Evolutionary conservation across 371 early-diverging fungal species (phyloP).

Genomic region (Lichtheimia corymbifera): DNA sequence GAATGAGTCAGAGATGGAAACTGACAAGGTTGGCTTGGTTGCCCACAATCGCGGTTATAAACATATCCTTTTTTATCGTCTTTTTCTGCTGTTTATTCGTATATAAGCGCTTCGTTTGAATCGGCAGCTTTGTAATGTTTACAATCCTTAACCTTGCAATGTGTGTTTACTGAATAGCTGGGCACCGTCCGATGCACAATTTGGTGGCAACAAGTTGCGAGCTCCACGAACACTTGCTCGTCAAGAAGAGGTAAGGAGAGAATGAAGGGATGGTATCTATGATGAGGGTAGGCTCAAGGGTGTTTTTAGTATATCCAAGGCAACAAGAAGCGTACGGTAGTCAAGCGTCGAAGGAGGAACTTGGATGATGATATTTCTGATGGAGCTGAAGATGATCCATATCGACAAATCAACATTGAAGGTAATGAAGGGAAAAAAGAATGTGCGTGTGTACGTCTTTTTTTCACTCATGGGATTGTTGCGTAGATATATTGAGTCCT

Average conservation of each 20-base stretch:
- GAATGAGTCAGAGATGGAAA: slow-evolving; percentile 19
- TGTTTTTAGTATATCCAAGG: slow-evolving; percentile 29
- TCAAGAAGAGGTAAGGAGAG: slow-evolving; percentile 37
- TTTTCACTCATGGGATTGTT: background rate
- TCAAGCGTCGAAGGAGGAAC: slow-evolving; percentile 41
- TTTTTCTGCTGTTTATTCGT: background rate
- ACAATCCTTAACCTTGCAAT: slow-evolving; percentile 27
- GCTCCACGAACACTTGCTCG: slow-evolving; percentile 32
- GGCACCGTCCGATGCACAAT: slow-evolving; percentile 34
- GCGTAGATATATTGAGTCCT: slow-evolving; percentile 49
- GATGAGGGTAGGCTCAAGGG: too few relatives aligned
- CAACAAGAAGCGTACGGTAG: slow-evolving; percentile 39
- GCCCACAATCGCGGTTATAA: slow-evolving; percentile 60
- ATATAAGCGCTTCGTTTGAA: too few relatives aligned
- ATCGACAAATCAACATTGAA: slow-evolving; percentile 54
- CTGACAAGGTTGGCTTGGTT: slow-evolving; percentile 41
- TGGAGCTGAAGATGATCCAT: slow-evolving; percentile 53
- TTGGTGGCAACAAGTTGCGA: slow-evolving; percentile 47
- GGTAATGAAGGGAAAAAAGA: slow-evolving; percentile 24
- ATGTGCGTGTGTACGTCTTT: background rate
- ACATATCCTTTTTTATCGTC: slow-evolving; percentile 53
- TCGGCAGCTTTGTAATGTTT: too few relatives aligned
- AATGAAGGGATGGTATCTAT: too few relatives aligned
- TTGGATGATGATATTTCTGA: slow-evolving; percentile 44
- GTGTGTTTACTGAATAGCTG: slow-evolving; percentile 43